A percentile compares a stretch with the other conserved stretches of the same genome.
Conservation (phyloP, 139 green algal genomes). For the Zygnema circumcarinatum region DNA sequence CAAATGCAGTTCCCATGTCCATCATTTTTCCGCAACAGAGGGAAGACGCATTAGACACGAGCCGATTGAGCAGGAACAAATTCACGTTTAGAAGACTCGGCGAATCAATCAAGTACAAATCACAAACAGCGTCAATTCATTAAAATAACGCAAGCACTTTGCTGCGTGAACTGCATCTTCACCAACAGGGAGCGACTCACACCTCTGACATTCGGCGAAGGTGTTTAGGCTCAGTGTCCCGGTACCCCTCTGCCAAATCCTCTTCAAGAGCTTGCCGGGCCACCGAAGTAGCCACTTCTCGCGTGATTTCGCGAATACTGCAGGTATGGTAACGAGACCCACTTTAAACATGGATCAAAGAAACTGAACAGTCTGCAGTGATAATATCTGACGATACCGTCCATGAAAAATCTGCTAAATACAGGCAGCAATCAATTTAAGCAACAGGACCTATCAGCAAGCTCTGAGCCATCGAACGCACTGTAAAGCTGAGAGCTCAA, state of each 20-base stretch:
- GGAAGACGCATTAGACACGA: neutral
- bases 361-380: neutral
- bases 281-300: slow-evolving; percentile 29
- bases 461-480: no score
- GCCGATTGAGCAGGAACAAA: neutral
- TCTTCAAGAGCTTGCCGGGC: slow-evolving; percentile 39
- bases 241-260: slow-evolving; percentile 50
- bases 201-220: slow-evolving; percentile 43
- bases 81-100: neutral
- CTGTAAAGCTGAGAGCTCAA: no score
- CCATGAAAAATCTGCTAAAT: no score
- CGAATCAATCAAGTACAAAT: no score
- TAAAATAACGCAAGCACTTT: no score
- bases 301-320: slow-evolving; percentile 46
- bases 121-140: no score
- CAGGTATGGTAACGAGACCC: neutral
- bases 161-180: neutral
- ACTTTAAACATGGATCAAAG: neutral
- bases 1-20: no score
- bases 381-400: no score
- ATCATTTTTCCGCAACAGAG: neutral
- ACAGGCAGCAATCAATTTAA: no score
- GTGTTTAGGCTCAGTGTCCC: slow-evolving; percentile 7
- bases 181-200: neutral
- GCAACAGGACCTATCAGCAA: no score